Evolutionary conservation across 768 basidiomycete species (phyloP).

Genomic region (Dictyophora rubrovolvata): DNA sequence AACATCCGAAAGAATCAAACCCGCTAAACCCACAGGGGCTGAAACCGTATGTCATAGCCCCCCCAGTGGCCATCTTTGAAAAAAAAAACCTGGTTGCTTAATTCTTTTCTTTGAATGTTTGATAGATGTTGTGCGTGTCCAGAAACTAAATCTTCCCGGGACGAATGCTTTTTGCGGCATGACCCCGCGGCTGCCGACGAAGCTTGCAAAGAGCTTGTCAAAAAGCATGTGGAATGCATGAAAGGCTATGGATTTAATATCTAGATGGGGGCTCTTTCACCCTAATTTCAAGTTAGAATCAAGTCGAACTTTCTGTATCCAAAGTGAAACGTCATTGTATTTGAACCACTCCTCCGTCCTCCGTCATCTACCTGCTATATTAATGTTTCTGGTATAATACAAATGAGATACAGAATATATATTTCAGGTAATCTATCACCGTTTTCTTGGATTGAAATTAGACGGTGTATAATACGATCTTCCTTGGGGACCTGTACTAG

Average conservation of each 20-base stretch:
- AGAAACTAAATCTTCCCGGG: slow-evolving; percentile 82
- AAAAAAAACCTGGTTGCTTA: neutral
- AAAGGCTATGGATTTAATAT: slow-evolving; percentile 79
- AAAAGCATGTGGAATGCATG: slow-evolving; percentile 87
- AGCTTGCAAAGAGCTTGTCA: slow-evolving; percentile 72
- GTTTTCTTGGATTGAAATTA: too few species aligned
- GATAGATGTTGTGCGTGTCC: slow-evolving; percentile 93
- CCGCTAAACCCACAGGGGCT: slow-evolving; percentile 90
- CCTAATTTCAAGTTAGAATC: neutral
- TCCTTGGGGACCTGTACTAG: neutral
- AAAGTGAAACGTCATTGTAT: too few species aligned
- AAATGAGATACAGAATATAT: too few species aligned
- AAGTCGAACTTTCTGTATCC: too few species aligned
- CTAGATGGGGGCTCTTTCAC: slow-evolving; percentile 19
- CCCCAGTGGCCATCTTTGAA: neutral
- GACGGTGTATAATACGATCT: neutral
- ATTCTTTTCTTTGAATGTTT: neutral
- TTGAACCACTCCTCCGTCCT: too few species aligned
- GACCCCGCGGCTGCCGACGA: slow-evolving; percentile 56
- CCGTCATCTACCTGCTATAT: too few species aligned
- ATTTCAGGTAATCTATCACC: too few species aligned
- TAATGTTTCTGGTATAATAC: too few species aligned
- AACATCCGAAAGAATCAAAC: slow-evolving; percentile 31
- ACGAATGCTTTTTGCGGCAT: slow-evolving; percentile 85
- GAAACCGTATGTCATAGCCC: slow-evolving; percentile 63